Evolutionary conservation across 2,329 filamentous ascomycete genomes (phyloP), one percentile per base, ranked within the genome.

Genomic region (Curvularia spicifera): DNA sequence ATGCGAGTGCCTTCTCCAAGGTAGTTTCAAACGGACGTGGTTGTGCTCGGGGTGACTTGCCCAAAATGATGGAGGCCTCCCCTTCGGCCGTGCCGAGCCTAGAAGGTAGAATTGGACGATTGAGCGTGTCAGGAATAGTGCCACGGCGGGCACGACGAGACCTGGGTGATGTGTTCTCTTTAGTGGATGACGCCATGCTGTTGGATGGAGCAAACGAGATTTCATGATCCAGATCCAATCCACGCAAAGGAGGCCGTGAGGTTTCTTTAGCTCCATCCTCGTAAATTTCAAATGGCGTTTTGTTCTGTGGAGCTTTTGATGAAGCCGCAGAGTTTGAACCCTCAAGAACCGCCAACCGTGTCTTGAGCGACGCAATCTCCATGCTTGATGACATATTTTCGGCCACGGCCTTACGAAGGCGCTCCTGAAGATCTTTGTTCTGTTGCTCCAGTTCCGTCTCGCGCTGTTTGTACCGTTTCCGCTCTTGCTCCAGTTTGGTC

Each of bases 401-500:
- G 8, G 68, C 67, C 67, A 76, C 67, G 8, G 71, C 69, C 50
- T 71, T 63, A 35, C 72, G 72, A 39, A 78, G 56, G 35, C 67
- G 66, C 52, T 78, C 75, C 46, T 80, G 75, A 18, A 76, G 73
- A 12, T 79, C 78, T 53, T 78, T 78, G 64, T 89, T 83, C 59
- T 87, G 83, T 5, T 82, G 80, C 52, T 87, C 84, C 58, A 91
- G 79, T 54, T 89, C 83, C 1, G 83, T 80, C 71, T 93, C 89
- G 79, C 91, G 87, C 53, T 81, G 77, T 29, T 82, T 78, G 26
- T 89, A 86, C 70, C 85, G 89, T 61, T 84, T 82, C 63, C 89
- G 87, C 71, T 92, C 89, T 58, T 89, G 85, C 59, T 84, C 84
- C 35, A 94, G 82, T 67, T 87, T 85, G 59, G 87, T 84, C 22